Percentiles rank a stretch among this genome's conserved stretches.
Evolutionary conservation across 2,329 filamentous ascomycete species (phyloP).

Genomic region (Neofusicoccum parvum): DNA sequence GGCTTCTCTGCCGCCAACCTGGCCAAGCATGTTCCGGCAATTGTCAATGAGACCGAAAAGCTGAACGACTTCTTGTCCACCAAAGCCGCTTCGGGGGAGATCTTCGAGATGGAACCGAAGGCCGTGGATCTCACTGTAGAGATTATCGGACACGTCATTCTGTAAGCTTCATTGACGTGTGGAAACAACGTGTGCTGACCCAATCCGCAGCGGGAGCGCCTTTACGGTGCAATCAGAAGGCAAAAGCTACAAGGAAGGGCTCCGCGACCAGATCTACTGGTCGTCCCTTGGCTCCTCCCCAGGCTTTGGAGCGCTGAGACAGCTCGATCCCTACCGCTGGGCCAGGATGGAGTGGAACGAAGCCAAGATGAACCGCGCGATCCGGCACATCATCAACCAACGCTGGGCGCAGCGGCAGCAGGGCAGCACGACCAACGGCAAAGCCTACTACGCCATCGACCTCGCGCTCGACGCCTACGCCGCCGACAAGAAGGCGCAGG

Average conservation of each 20-base stretch:
- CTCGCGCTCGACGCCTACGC: constrained; percentile 15
- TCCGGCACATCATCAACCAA: neutral
- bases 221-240: neutral
- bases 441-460: constrained; percentile 8
- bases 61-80: constrained; percentile 22
- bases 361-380: neutral
- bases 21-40: constrained; percentile 25
- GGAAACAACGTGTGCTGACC: constrained; percentile 21
- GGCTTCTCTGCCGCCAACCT: constrained; percentile 29
- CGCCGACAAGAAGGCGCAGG: neutral
- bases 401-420: constrained; percentile 5
- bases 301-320: neutral
- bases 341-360: constrained; percentile 3
- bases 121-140: constrained; percentile 18
- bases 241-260: neutral
- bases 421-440: neutral
- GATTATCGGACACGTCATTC: constrained; percentile 20
- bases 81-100: neutral
- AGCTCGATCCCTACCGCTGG: neutral
- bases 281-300: neutral
- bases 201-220: neutral
- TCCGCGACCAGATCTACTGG: constrained; percentile 6
- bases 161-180: constrained; percentile 30
- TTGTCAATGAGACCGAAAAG: constrained; percentile 28
- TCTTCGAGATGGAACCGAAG: constrained; percentile 18